These are phyloP conservation scores for Amesomyces nigricolor DNA, from an alignment of 2,329 filamentous ascomycete species.

Conservation along the genomic window DNA sequence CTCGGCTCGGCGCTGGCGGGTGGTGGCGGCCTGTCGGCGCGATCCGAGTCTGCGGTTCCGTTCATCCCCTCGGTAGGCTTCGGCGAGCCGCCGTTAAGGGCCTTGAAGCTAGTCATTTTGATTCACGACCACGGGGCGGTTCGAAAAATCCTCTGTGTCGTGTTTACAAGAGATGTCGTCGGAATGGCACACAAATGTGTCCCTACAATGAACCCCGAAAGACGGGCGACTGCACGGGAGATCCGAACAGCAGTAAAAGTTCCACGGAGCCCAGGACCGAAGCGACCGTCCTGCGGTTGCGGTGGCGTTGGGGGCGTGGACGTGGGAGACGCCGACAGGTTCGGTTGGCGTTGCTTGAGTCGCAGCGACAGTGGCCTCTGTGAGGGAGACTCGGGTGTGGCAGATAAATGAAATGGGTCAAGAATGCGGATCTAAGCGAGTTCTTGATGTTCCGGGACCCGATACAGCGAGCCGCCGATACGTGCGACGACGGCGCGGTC, in stretches of 20 bases:
- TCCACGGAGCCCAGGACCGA: not conserved
- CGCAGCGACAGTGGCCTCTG: slow-evolving; percentile 6
- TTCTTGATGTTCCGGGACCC: not conserved
- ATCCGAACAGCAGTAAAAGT: not conserved
- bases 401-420: slow-evolving; percentile 22
- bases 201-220: not conserved
- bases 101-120: slow-evolving; percentile 47
- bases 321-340: not conserved
- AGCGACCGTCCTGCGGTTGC: slow-evolving; percentile 9
- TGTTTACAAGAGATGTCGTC: not conserved
- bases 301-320: not conserved
- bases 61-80: slow-evolving; percentile 36
- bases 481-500: slow-evolving; percentile 3
- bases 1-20: slow-evolving; percentile 23
- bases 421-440: slow-evolving; percentile 14
- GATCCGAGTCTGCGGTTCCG: slow-evolving; percentile 28
- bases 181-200: not conserved
- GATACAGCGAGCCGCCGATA: not conserved
- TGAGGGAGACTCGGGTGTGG: slow-evolving; percentile 14
- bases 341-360: slow-evolving; percentile 1
- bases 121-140: slow-evolving; percentile 15
- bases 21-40: slow-evolving; percentile 23
- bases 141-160: not conserved
- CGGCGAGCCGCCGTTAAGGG: slow-evolving; percentile 47
- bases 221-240: too few species aligned